phyloP scores from a whole-genome alignment of 495 filamentous ascomycete genomes.

The Baudoinia panamericana region DNA sequence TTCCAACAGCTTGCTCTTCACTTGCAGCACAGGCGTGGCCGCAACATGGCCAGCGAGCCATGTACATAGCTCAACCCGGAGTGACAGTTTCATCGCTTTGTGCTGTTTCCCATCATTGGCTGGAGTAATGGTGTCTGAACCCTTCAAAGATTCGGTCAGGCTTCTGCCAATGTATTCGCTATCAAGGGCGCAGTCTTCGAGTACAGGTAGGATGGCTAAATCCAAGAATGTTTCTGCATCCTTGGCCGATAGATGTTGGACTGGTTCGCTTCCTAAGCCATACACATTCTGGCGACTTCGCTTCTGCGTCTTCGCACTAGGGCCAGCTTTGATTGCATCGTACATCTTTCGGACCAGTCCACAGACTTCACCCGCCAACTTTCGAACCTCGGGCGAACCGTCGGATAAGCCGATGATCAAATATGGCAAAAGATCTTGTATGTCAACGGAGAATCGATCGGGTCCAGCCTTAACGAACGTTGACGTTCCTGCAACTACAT shows the following conservation, averaged over 20 bases:
- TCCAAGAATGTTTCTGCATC: conserved; percentile 47
- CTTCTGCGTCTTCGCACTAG: no score
- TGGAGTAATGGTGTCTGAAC: neutral
- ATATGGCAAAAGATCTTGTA: no score
- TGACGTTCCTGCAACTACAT: no score
- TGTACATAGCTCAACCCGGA: conserved; percentile 51
- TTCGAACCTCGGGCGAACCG: no score
- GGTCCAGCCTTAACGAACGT: no score
- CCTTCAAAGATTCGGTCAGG: conserved; percentile 9
- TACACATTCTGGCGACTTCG: no score
- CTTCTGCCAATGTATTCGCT: conserved; percentile 17
- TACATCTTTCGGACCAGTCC: no score
- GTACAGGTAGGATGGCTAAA: conserved; percentile 48
- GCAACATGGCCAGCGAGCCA: conserved; percentile 64
- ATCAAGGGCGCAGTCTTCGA: conserved; percentile 79
- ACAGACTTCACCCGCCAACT: no score
- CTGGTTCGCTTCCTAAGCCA: no score
- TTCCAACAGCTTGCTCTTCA: conserved; percentile 57
- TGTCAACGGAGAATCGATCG: no score
- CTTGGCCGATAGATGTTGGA: conserved; percentile 34
- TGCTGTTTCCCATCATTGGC: neutral
- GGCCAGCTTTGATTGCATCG: no score
- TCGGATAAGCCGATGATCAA: no score
- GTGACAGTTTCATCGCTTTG: conserved; percentile 45
- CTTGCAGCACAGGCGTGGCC: conserved; percentile 47